phyloP scores from a whole-genome alignment of 768 basidiomycete genomes.

The Agaricus bisporus region DNA sequence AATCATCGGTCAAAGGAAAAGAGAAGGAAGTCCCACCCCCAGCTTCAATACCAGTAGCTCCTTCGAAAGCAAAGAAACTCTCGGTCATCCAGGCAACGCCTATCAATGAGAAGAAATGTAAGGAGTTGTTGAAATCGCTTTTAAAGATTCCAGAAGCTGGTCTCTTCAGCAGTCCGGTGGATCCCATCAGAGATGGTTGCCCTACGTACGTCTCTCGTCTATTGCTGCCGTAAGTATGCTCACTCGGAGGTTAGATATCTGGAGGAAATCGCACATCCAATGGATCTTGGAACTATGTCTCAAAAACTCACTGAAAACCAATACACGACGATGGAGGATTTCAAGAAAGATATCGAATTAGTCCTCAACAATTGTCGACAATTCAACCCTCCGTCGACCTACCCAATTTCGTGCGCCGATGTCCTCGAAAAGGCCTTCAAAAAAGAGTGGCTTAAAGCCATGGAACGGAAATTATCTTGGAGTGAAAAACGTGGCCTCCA shows the following conservation, averaged over 20 bases:
- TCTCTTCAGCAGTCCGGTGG: conserved; percentile 79
- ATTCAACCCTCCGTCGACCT: conserved; percentile 85
- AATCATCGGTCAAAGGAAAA: conserved; percentile 62
- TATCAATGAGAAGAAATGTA: conserved; percentile 81
- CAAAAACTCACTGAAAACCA: conserved; percentile 58
- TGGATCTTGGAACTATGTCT: conserved; percentile 86
- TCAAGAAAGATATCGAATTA: conserved; percentile 74
- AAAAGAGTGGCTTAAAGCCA: conserved; percentile 80
- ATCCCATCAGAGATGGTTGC: conserved; percentile 77
- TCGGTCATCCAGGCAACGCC: conserved; percentile 36
- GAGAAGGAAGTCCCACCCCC: conserved; percentile 48
- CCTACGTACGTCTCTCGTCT: conserved; percentile 64
- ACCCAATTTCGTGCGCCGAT: conserved; percentile 67
- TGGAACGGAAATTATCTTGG: conserved; percentile 67
- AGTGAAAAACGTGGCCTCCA: conserved; percentile 77
- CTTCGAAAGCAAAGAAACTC: conserved; percentile 31
- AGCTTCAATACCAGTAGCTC: conserved; percentile 22
- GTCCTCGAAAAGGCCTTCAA: conserved; percentile 69
- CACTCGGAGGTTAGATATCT: conserved; percentile 58
- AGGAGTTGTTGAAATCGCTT: conserved; percentile 57
- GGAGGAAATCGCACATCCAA: conserved; percentile 86
- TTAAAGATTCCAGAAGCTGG: conserved; percentile 57
- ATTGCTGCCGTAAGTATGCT: conserved; percentile 7
- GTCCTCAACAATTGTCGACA: conserved; percentile 86
- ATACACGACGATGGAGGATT: conserved; percentile 79